Base-by-base conservation (phyloP, 2,329 filamentous ascomycete genomes). In the Chaetomium sp. region DNA sequence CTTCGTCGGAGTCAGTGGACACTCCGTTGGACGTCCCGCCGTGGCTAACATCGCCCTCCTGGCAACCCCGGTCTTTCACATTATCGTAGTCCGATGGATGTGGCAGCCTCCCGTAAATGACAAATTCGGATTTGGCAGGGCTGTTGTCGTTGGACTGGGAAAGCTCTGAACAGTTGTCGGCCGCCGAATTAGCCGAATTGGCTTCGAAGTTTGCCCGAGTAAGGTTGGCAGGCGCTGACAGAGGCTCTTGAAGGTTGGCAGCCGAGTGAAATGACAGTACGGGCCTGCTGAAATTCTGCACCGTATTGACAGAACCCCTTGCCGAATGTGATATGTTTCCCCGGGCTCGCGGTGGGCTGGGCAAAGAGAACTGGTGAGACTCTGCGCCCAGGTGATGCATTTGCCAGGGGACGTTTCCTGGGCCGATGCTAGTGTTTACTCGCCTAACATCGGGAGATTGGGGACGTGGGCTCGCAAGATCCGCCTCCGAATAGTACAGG, bases 1-100 rank as follows among this genome's bases (percentile, higher is more conserved):
- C 80, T 0, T 75, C 72, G 35, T 76, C 75, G 0, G 77, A 78
- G 6, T 74, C 76, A 29, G 75, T 76, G 3, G 72, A 74, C 45
- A 65, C 75, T 68, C 60, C 70, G 50, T 67, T 71, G 57, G 23
- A 59, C 62, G n/a, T 66, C 53, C 27, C 69, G 4, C 29, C 56
- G 16, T 57, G 54, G n/a, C 53, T n/a, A 5, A 21, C 61, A 21
- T 65, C 57, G 23, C 69, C 68, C 4, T 27, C 56, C 23, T 57
- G 56, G n/a, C 35, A 12, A 2, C 10, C 23, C 12, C 27, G 56
- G 3, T 51, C 53, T 38, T 35, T 13, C 3, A 35, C 7, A n/a
- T 69, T 61, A 16, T 62, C 57, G 8, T 42, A 23, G 27, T 35
- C 31, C 19, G 47, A 9, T 33, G 53, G 49, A 68, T 57, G 1